Percentiles rank a stretch among this genome's conserved stretches.
Conservation (phyloP, 805 yeast species). For the Metschnikowia baotianmanensis region DNA sequence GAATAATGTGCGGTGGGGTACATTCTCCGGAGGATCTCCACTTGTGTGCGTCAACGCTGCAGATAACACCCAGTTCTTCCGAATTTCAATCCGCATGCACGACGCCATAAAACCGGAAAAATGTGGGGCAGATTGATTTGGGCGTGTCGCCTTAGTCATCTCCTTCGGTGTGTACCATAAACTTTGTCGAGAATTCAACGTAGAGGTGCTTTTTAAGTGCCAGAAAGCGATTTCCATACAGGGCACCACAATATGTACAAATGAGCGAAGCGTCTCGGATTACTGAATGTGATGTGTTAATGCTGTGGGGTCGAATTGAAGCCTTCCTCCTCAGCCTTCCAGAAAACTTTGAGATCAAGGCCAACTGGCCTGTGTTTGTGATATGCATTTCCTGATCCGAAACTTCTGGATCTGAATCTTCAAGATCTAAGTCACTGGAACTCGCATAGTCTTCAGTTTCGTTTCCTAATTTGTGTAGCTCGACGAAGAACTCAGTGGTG, state of each 20-base stretch:
- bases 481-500: constrained; percentile 61
- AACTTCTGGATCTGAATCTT: background rate
- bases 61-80: too few relatives aligned
- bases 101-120: too few relatives aligned
- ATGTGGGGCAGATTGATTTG: too few relatives aligned
- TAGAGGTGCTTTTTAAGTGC: constrained; percentile 29
- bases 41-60: too few relatives aligned
- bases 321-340: background rate
- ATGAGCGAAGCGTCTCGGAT: constrained; percentile 21
- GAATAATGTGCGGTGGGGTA: too few relatives aligned
- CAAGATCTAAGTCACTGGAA: constrained; percentile 2
- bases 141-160: too few relatives aligned
- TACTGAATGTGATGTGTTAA: constrained; percentile 1
- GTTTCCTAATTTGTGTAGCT: constrained; percentile 35
- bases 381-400: constrained; percentile 2
- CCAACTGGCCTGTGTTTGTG: constrained; percentile 1
- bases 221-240: constrained; percentile 25
- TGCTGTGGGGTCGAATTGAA: background rate
- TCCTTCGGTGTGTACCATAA: background rate
- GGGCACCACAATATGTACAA: constrained; percentile 28
- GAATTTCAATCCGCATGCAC: too few relatives aligned
- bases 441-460: background rate
- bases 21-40: too few relatives aligned
- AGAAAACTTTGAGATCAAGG: background rate
- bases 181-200: constrained; percentile 20